Percentiles rank a stretch among this genome's conserved stretches.
Conservation (phyloP, 257 asterid genomes). For the Penstemon newberryi region DNA sequence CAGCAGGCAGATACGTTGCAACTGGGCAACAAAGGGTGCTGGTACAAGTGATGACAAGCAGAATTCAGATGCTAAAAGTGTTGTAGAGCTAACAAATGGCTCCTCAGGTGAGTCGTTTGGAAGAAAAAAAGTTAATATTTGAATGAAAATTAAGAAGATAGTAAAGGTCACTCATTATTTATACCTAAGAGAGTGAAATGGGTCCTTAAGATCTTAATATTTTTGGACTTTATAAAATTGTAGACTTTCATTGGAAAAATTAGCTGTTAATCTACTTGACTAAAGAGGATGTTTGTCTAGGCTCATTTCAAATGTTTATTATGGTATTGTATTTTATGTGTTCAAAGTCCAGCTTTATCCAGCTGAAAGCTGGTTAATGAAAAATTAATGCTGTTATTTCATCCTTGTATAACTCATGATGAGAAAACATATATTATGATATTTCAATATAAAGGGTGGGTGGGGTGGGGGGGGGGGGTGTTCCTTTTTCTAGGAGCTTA, state of each 20-base stretch:
- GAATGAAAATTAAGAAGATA: background rate
- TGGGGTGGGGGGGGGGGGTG: no score
- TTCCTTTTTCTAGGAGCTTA: background rate
- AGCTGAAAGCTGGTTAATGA: no score
- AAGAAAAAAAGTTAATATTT: background rate
- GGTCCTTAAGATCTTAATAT: background rate
- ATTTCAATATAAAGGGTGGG: no score
- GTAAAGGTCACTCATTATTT: background rate
- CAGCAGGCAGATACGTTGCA: slow-evolving; percentile 36
- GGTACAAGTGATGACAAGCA: slow-evolving; percentile 72
- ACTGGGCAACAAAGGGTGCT: slow-evolving; percentile 96
- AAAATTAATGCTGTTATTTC: no score
- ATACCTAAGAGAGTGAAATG: slow-evolving; percentile 14
- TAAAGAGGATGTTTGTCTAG: no score
- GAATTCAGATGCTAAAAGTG: slow-evolving; percentile 80
- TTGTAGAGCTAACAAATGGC: slow-evolving; percentile 81
- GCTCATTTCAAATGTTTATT: no score
- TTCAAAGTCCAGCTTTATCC: no score
- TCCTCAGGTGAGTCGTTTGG: slow-evolving; percentile 58
- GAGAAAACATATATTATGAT: no score
- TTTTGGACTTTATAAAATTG: background rate
- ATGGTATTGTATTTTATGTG: no score
- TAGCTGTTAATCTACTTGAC: background rate
- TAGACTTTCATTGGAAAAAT: background rate
- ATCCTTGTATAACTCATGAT: no score